phyloP scores from a whole-genome alignment of 2,329 filamentous ascomycete species.

The Ophiostoma fasciatum region DNA sequence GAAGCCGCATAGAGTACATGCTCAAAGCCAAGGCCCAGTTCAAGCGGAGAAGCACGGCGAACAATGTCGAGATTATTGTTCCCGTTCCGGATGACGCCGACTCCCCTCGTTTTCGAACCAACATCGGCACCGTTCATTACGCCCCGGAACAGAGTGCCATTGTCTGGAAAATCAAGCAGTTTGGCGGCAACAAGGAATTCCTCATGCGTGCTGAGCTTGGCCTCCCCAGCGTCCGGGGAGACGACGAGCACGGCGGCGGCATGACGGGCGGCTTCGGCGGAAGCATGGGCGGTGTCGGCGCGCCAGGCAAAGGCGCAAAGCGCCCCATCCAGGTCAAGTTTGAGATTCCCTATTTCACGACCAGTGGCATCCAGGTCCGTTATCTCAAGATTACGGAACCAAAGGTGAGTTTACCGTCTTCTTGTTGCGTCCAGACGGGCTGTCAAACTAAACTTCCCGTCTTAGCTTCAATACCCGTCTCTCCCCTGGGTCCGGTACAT shows the following conservation, averaged over 20 bases:
- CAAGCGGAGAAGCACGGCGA: conserved; percentile 92
- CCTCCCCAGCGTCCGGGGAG: conserved; percentile 81
- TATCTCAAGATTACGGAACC: conserved; percentile 99
- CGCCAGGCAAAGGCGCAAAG: conserved; percentile 68
- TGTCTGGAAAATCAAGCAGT: conserved; percentile 99
- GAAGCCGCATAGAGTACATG: conserved; percentile 96
- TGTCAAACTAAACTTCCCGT: conserved; percentile 7
- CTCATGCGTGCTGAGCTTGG: conserved; percentile 96
- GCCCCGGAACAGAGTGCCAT: conserved; percentile 95
- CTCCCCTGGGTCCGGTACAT: conserved; percentile 98
- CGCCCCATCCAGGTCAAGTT: conserved; percentile 98
- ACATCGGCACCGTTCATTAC: conserved; percentile 94
- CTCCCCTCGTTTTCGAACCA: conserved; percentile 88
- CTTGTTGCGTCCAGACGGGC: not conserved
- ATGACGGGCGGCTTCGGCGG: conserved; percentile 97
- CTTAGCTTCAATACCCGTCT: conserved; percentile 68
- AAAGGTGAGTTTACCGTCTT: conserved; percentile 52
- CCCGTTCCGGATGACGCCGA: conserved; percentile 96
- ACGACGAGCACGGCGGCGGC: conserved; percentile 87
- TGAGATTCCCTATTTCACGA: conserved; percentile 99
- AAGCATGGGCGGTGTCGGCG: conserved; percentile 84
- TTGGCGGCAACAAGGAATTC: conserved; percentile 96
- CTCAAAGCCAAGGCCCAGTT: conserved; percentile 96
- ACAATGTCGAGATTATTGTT: conserved; percentile 96
- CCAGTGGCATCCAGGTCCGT: conserved; percentile 92